A percentile compares a stretch with the other conserved stretches of the same genome.
phyloP scores from a whole-genome alignment of 257 asterid species.

The Solanum sejunctum region DNA sequence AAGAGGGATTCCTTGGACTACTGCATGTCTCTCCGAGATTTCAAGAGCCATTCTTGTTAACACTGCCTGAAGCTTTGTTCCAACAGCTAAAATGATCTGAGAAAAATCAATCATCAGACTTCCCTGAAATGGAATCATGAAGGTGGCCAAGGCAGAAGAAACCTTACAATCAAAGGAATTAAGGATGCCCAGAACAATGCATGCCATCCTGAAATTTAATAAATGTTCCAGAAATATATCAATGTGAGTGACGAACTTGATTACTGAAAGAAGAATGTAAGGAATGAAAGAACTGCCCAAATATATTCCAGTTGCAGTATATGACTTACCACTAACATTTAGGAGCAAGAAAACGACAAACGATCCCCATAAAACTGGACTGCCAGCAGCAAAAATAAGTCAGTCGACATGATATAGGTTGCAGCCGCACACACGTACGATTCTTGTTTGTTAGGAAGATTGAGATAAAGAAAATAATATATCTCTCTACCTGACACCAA shows the following conservation, averaged over 20 bases:
- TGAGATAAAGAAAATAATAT: not conserved
- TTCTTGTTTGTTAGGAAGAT: not conserved
- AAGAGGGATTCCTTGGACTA: slow-evolving; percentile 11
- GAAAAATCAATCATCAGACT: not conserved
- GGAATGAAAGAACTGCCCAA: not conserved
- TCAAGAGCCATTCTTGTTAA: slow-evolving; percentile 20
- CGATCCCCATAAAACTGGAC: slow-evolving; percentile 6
- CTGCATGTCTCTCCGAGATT: slow-evolving; percentile 12
- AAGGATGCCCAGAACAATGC: slow-evolving; percentile 8
- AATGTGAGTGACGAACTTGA: not conserved
- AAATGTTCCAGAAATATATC: not conserved
- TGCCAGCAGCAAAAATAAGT: not conserved
- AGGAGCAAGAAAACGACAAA: slow-evolving; percentile 10
- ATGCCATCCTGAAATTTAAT: not conserved
- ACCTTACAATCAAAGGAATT: slow-evolving; percentile 6
- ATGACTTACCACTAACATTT: slow-evolving; percentile 4
- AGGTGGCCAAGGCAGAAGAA: not conserved
- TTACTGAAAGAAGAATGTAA: not conserved
- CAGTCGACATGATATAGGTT: not conserved
- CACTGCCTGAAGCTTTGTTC: slow-evolving; percentile 12
- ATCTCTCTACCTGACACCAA: slow-evolving; percentile 16
- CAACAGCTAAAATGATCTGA: slow-evolving; percentile 9
- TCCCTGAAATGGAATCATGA: not conserved
- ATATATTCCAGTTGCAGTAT: not conserved
- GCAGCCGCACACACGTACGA: not conserved